Percentiles rank a stretch among this genome's conserved stretches.
Conservation (phyloP, 1,139 yeast species). For the Taiozyma onychis region DNA sequence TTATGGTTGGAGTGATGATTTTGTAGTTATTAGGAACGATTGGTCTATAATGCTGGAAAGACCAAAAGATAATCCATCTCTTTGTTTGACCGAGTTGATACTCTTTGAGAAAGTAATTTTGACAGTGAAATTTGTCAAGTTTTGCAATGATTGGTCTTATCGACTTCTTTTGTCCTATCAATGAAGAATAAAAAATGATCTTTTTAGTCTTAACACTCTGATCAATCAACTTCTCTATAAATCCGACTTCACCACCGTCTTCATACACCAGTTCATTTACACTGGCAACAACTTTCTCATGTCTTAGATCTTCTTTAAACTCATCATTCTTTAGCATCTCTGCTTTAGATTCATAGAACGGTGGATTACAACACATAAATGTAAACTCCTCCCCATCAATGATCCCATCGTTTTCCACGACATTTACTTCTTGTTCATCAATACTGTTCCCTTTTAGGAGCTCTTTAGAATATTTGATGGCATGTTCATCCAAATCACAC, state of each 20-base stretch:
- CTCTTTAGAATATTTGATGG: conserved; percentile 24
- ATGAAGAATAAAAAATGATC: conserved; percentile 33
- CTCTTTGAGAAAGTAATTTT: conserved; percentile 28
- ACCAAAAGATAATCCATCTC: conserved; percentile 41
- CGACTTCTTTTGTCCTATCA: conserved; percentile 33
- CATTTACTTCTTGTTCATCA: conserved; percentile 2
- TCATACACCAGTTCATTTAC: conserved; percentile 31
- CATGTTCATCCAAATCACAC: conserved; percentile 32
- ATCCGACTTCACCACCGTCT: conserved; percentile 36
- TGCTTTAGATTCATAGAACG: conserved; percentile 32
- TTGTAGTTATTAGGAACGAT: conserved; percentile 5
- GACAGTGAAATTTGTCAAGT: conserved; percentile 16
- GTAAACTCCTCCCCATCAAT: conserved; percentile 5
- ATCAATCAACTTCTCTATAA: conserved; percentile 28
- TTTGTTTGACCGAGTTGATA: conserved; percentile 29
- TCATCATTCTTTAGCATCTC: conserved; percentile 23
- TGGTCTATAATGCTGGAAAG: conserved; percentile 20
- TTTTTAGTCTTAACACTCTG: conserved; percentile 22
- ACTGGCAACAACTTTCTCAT: conserved; percentile 16
- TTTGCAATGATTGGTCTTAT: conserved; percentile 20
- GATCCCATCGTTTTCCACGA: conserved; percentile 7
- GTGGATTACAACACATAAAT: conserved; percentile 42
- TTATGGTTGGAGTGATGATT: conserved; percentile 8
- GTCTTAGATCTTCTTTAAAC: conserved; percentile 11
- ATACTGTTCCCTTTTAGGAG: conserved; percentile 22